Evolutionary conservation across 345 rosid species (phyloP).

Genomic region (Passiflora organensis): DNA sequence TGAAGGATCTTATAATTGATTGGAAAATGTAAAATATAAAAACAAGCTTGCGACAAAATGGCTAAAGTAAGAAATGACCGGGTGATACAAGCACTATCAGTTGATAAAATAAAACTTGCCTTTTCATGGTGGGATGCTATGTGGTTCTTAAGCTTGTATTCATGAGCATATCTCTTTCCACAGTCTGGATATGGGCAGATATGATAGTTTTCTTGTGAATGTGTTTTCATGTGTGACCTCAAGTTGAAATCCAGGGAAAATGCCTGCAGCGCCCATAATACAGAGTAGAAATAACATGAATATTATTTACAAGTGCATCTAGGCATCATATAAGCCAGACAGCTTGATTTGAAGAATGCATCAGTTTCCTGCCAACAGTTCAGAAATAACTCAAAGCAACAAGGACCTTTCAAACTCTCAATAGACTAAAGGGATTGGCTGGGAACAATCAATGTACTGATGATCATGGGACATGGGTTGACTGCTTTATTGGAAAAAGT

Average conservation of each 20-base stretch:
- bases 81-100: too few relatives aligned
- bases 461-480: too few relatives aligned
- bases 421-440: too few relatives aligned
- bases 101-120: conserved; percentile 30
- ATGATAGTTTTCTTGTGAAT: conserved; percentile 96
- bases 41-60: too few relatives aligned
- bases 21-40: too few relatives aligned
- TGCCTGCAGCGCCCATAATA: conserved; percentile 51
- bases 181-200: conserved; percentile 84
- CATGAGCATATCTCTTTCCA: conserved; percentile 98
- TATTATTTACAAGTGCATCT: background rate
- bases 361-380: background rate
- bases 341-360: background rate
- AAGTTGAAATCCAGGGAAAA: conserved; percentile 97
- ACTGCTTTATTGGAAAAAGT: too few relatives aligned
- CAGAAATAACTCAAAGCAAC: too few relatives aligned
- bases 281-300: conserved; percentile 6
- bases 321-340: background rate
- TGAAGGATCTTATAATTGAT: too few relatives aligned
- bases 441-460: too few relatives aligned
- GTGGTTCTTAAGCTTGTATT: conserved; percentile 93
- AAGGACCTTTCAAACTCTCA: too few relatives aligned
- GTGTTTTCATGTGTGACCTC: conserved; percentile 97
- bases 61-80: background rate
- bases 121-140: conserved; percentile 76